Evolutionary conservation across 371 early-diverging fungal genomes (phyloP), one percentile per base, ranked within the genome.

Genomic region (Haplosporangium sp.): DNA sequence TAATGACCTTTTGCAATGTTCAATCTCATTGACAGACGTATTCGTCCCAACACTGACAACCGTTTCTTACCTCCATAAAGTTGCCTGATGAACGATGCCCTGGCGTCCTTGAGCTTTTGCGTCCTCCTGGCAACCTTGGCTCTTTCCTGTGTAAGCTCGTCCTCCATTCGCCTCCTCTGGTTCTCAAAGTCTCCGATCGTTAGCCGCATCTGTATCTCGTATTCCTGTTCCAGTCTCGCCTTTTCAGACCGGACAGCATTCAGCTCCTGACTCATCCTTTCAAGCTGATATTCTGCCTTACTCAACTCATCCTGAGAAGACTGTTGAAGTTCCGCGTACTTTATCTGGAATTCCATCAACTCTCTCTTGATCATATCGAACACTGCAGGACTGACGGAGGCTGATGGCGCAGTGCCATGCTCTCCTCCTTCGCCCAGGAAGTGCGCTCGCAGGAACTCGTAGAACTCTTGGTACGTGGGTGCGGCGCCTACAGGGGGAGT

Each of bases 1-100:
- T 11, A 16, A 45, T 45, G 45, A 16, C 2, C 16, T 11, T 45
- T 45, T 11, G 45, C 16, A 45, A 45, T 5, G 2, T 45, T 29
- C 29, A 29, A 29, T 29, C 4, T 29, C 29, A 29, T 29, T 29
- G 29, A 29, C 29, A 29, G 29, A 29, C 29, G 29, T 29, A 29
- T 29, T 29, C 29, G 46, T 43, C 11, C 16, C 46, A 55, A 7
- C 38, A 14, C 43, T 10, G 8, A 5, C 6, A 9, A 20, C 50
- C 29, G 29, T 4, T 51, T 18, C 8, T 57, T 75, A 59, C 70
- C 70, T 43, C 60, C 67, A 55, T 57, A 61, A 13, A 63, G 41
- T 9, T 40, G 12, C 36, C 56, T 55, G 13, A 62, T 58, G 50
- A 5, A 47, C 29, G 29, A 29, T 23, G 56, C 21, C 10, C 53